A percentile compares a stretch with the other conserved stretches of the same genome.
Evolutionary conservation across 1,284 basidiomycete species (phyloP).

Genomic region (Rhizoctonia solani): DNA sequence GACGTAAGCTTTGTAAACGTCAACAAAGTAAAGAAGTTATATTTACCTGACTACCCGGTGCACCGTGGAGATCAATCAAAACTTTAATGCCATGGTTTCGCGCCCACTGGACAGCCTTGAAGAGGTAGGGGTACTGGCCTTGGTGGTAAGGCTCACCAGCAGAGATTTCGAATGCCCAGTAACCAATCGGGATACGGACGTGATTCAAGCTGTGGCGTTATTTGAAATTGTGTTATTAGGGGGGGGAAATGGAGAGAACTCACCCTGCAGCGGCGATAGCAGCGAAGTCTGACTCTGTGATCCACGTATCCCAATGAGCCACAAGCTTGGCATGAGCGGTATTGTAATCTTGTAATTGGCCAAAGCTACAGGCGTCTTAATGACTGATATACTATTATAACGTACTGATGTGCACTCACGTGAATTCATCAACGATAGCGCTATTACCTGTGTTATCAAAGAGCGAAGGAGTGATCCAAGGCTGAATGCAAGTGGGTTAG

Average conservation of each 20-base stretch:
- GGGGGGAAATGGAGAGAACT: background rate
- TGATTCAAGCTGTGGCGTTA: constrained; percentile 33
- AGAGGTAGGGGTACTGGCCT: constrained; percentile 62
- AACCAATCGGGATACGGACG: constrained; percentile 73
- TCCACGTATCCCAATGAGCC: constrained; percentile 81
- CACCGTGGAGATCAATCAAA: constrained; percentile 75
- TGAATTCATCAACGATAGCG: constrained; percentile 80
- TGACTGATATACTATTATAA: too few relatives aligned
- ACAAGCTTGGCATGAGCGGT: constrained; percentile 57
- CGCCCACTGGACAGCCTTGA: constrained; percentile 77
- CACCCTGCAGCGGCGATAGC: constrained; percentile 35
- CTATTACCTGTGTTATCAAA: constrained; percentile 58
- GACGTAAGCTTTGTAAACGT: background rate
- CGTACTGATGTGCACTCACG: too few relatives aligned
- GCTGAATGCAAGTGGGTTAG: constrained; percentile 48
- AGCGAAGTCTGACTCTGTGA: constrained; percentile 74
- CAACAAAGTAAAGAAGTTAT: background rate
- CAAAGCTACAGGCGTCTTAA: constrained; percentile 62
- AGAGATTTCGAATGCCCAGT: constrained; percentile 87
- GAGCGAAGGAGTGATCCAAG: constrained; percentile 86
- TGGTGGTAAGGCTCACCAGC: constrained; percentile 83
- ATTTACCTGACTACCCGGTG: constrained; percentile 69
- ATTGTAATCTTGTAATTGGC: constrained; percentile 45
- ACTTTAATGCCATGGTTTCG: constrained; percentile 74
- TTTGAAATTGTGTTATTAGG: background rate